Percentiles rank a stretch among this genome's conserved stretches.
Conservation (phyloP, 1,139 yeast species). For the Saccharomyces pastorianus region DNA sequence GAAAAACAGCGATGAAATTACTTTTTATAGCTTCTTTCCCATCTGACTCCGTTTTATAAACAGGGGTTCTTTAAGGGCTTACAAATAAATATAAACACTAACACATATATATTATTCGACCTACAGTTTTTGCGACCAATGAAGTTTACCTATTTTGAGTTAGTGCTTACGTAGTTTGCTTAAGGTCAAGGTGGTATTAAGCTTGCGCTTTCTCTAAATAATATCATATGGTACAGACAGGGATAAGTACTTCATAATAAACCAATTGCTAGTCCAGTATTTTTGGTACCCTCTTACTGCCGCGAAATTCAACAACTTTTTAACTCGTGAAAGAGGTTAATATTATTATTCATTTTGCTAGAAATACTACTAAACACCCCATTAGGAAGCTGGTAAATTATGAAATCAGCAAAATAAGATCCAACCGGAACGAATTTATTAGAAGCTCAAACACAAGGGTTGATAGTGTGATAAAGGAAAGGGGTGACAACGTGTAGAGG, state of each 20-base stretch:
- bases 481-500: background rate
- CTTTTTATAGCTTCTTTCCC: background rate
- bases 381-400: background rate
- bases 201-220: too few species aligned
- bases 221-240: background rate
- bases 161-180: background rate
- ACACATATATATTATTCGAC: too few species aligned
- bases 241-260: too few species aligned
- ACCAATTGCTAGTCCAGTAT: background rate
- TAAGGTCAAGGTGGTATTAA: too few species aligned
- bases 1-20: too few species aligned
- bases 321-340: background rate
- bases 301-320: background rate
- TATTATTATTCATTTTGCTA: background rate
- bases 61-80: background rate
- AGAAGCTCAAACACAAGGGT: background rate
- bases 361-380: background rate
- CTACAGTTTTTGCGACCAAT: background rate
- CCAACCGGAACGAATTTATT: background rate
- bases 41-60: too few species aligned
- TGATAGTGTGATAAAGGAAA: background rate
- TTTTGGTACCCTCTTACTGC: background rate
- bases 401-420: background rate
- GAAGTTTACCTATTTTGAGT: background rate
- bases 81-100: too few species aligned